Evolutionary conservation across 2,329 filamentous ascomycete genomes (phyloP).

Genomic region (Claviceps lovelessii): DNA sequence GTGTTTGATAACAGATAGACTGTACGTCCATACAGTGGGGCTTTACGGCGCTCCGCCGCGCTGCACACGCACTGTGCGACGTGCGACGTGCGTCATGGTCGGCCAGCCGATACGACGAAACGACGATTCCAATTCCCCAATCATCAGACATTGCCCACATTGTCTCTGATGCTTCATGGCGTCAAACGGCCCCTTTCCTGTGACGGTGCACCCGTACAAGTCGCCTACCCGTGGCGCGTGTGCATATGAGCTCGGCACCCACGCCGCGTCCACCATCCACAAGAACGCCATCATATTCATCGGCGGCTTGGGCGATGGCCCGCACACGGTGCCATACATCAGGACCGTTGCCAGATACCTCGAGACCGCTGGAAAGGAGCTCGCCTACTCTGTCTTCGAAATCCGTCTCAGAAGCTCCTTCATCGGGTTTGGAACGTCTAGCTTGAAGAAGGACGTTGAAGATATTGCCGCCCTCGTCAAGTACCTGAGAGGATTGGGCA

Average conservation of each 20-base stretch:
- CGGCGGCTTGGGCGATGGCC: constrained; percentile 55
- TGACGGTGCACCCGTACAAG: constrained; percentile 32
- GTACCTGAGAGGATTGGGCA: constrained; percentile 37
- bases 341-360: constrained; percentile 31
- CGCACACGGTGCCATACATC: constrained; percentile 48
- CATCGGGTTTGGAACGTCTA: constrained; percentile 34
- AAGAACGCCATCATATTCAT: constrained; percentile 53
- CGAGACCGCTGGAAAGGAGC: constrained; percentile 18
- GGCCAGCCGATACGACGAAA: background rate
- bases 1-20: no score
- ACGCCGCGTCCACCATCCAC: constrained; percentile 8
- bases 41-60: background rate
- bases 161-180: constrained; percentile 14
- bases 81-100: background rate
- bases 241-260: constrained; percentile 32
- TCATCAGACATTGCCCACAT: background rate
- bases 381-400: constrained; percentile 41
- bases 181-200: constrained; percentile 22
- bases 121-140: background rate
- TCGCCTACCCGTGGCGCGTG: constrained; percentile 25
- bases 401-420: constrained; percentile 41
- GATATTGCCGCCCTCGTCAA: constrained; percentile 39
- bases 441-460: constrained; percentile 36
- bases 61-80: background rate
- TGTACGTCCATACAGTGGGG: background rate